Evolutionary conservation across 352 stramenopile genomes (phyloP), one percentile per base, ranked within the genome.

Genomic region (Pythium rhizo-oryzae): DNA sequence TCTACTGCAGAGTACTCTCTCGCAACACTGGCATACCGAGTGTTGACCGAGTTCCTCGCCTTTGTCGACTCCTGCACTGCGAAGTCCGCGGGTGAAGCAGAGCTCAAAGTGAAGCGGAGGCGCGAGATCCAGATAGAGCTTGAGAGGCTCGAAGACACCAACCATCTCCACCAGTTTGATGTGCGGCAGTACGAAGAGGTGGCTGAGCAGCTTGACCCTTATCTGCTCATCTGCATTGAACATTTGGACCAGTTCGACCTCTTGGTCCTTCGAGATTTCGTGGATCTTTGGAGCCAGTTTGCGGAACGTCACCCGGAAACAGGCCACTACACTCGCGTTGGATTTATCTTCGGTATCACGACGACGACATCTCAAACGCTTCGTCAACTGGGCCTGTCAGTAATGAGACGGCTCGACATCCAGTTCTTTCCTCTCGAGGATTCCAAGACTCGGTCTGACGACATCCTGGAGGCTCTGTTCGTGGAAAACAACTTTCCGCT

Each of bases 351-450:
- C 50, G 88, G 88, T 13, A 79, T 94, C 7, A 82, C 84, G 19
- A 90, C 87, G 0, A 76, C 79, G 0, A 82, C 84, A 7, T 94
- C 85, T 1, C 88, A 81, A 19, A 80, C 83, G 4, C 73, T 94
- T 8, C 80, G 84, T 18, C 79, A 81, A n/a, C 67, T 96, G 9
- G 77, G 87, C n/a, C 41, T 89, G 13, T 76, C 74, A 8, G 68
- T 92, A 8, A 80, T 78, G 0, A 78, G 77, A 18, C 64, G 72
- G 4, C 57, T 96, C 7, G 84, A 93, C 49, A 67, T 93, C 53
- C 81, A 93, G 62, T 93, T 94, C 41, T 94, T 93, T 59, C 77
- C 78, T 19, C 71, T 94, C 5, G 74, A 92, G 39, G 86, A 96
- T 62, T 93, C 87, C 2, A 81, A 77, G 43, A 91, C 90, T 50